A percentile compares a stretch with the other conserved stretches of the same genome.
Conservation (phyloP, 345 rosid species). For the Citrus mangshanensis region DNA sequence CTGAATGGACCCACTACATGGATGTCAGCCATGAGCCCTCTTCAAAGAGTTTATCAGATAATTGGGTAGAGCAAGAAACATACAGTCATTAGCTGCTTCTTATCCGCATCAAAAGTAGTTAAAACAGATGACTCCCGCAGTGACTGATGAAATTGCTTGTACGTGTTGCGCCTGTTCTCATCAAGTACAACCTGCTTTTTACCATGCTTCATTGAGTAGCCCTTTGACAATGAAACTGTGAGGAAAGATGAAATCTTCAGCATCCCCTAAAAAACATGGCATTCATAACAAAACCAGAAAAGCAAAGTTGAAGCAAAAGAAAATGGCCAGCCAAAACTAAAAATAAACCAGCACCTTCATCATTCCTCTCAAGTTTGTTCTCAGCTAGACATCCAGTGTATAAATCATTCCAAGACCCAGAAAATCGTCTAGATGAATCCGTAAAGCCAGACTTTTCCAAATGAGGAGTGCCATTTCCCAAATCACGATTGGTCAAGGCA, state of each 20-base stretch:
- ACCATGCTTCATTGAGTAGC: constrained; percentile 39
- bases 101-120: constrained; percentile 40
- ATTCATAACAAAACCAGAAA: constrained; percentile 2
- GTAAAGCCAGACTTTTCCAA: constrained; percentile 35
- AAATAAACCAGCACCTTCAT: constrained; percentile 45
- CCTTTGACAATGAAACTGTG: constrained; percentile 47
- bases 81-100: constrained; percentile 61
- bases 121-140: constrained; percentile 36
- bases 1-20: constrained; percentile 1
- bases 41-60: constrained; percentile 8
- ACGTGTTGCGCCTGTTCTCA: constrained; percentile 60
- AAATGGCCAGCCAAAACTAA: not conserved
- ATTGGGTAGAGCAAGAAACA: constrained; percentile 19
- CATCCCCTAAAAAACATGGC: not conserved
- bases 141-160: constrained; percentile 35
- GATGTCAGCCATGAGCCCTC: not conserved
- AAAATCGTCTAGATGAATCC: constrained; percentile 35
- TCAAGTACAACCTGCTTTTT: constrained; percentile 39
- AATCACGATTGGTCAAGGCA: constrained; percentile 31
- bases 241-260: constrained; percentile 14
- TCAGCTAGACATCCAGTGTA: constrained; percentile 39
- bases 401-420: constrained; percentile 36
- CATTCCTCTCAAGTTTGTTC: constrained; percentile 46
- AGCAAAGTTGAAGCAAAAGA: not conserved
- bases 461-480: constrained; percentile 34